Conservation (phyloP, 2,329 filamentous ascomycete species). For the Hirsutella minnesotensis region DNA sequence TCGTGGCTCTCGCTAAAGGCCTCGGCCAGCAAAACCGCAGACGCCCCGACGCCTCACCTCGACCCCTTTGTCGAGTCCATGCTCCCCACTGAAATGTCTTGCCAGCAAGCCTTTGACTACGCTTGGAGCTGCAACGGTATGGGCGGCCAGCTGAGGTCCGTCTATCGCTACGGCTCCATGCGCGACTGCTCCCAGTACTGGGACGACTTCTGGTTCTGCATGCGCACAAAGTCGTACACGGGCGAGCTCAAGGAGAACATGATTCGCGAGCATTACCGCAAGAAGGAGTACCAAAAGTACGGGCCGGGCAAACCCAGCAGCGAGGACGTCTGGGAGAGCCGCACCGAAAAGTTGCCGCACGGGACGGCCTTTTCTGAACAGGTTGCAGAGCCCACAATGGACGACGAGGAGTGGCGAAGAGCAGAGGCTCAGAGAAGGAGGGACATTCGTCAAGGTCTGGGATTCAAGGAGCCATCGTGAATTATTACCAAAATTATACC, state of each 20-base stretch:
- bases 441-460: conserved; percentile 21
- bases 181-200: conserved; percentile 73
- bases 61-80: conserved; percentile 51
- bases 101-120: conserved; percentile 78
- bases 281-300: conserved; percentile 54
- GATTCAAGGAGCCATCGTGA: conserved; percentile 9
- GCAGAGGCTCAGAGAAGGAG: conserved; percentile 21
- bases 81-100: conserved; percentile 76
- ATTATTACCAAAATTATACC: neutral
- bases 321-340: conserved; percentile 80
- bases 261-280: conserved; percentile 56
- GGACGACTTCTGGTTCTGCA: conserved; percentile 96
- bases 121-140: conserved; percentile 91
- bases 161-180: conserved; percentile 77
- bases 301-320: conserved; percentile 54
- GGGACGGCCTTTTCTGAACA: conserved; percentile 32
- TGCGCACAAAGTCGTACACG: conserved; percentile 61
- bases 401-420: conserved; percentile 31
- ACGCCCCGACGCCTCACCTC: conserved; percentile 14
- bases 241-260: conserved; percentile 47
- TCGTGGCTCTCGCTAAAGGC: conserved; percentile 24
- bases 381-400: conserved; percentile 24
- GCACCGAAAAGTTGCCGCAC: conserved; percentile 46
- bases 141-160: conserved; percentile 80
- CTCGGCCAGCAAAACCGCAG: conserved; percentile 11